phyloP scores from a whole-genome alignment of 2,329 filamentous ascomycete genomes.

The Annulohypoxylon truncatum region DNA sequence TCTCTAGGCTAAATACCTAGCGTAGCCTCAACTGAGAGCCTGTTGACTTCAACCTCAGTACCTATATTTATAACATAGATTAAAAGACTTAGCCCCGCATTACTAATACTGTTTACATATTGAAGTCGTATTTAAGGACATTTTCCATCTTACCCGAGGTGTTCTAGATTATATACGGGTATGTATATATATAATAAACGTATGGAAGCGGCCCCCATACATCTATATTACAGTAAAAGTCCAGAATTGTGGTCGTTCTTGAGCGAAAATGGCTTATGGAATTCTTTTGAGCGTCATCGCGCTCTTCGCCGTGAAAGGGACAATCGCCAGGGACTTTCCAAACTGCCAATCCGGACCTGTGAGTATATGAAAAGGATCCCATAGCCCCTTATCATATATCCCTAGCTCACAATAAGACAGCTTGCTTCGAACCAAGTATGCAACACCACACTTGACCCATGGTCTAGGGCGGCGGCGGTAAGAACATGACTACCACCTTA shows the following conservation, averaged over 20 bases:
- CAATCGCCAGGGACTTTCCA: slow-evolving; percentile 45
- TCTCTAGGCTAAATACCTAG: slow-evolving; percentile 34
- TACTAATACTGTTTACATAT: slow-evolving; percentile 24
- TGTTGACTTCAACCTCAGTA: slow-evolving; percentile 4
- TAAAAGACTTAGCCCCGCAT: slow-evolving; percentile 28
- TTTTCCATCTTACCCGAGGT: slow-evolving; percentile 36
- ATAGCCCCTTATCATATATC: background rate
- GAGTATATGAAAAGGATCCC: slow-evolving; percentile 13
- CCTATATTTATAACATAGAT: slow-evolving; percentile 13
- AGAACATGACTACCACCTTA: slow-evolving; percentile 6
- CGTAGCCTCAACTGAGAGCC: background rate
- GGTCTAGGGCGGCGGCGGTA: slow-evolving; percentile 46
- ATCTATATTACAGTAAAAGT: background rate
- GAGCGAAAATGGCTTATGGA: slow-evolving; percentile 12
- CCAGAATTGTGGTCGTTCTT: background rate
- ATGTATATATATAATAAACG: slow-evolving; percentile 28
- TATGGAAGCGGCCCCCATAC: background rate
- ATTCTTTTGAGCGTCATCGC: slow-evolving; percentile 5
- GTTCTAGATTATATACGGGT: slow-evolving; percentile 24
- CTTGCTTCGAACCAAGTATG: slow-evolving; percentile 48
- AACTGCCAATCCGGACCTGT: slow-evolving; percentile 46
- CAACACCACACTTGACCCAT: slow-evolving; percentile 45
- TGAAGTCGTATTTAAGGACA: slow-evolving; percentile 13
- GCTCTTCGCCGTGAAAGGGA: slow-evolving; percentile 32
- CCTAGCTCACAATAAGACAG: slow-evolving; percentile 26